Base-by-base conservation (phyloP, 805 yeast species). In the Ogataea trehalophila region DNA sequence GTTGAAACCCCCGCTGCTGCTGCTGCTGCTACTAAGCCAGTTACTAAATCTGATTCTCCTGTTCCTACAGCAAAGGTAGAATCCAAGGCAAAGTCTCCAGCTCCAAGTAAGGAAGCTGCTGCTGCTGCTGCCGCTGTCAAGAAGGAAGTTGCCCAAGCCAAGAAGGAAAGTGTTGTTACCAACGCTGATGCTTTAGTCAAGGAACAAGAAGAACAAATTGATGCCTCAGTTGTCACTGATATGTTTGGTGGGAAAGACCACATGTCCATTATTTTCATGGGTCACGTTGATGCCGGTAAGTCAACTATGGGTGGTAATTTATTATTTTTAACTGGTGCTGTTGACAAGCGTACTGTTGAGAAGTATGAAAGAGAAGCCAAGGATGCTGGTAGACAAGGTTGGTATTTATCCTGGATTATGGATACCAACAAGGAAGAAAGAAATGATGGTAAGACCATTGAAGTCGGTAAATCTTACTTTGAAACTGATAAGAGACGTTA, bases 341-440 rank as follows among this genome's bases (percentile, higher is more conserved):
- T 94, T 51, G 99, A 94, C 71, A 94, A 94, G 77, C 87, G 99
- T 75, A 92, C 97, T 18, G 94, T 94, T 56, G 99, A 94, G 60
- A 94, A 94, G 70, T 92, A 92, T 67, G 98, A 94, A 75, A 82
- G 91, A 69, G 99, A 94, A 72, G 99, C 99, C 51, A 90, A 90
- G 70, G 99, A 94, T 61, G 98, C 98, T 41, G 98, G 99, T 69
- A 87, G 98, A 76, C 99, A 94, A 75, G 97, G 97, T 70, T 94
- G 99, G 99, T 94, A 94, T 69, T 75, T 94, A 59, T 91, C 98
- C 8, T 94, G 99, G 99, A 95, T 94, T 60, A 91, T 94, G 97
- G 99, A 94, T 70, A 92, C 97, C 60, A 94, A 95, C 75, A 91
- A 89, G 72, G 99, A 94, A 74, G 99, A 94, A 76, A 87, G 99